phyloP scores from a whole-genome alignment of 371 early-diverging fungal genomes.

The Mortierella sp. region DNA sequence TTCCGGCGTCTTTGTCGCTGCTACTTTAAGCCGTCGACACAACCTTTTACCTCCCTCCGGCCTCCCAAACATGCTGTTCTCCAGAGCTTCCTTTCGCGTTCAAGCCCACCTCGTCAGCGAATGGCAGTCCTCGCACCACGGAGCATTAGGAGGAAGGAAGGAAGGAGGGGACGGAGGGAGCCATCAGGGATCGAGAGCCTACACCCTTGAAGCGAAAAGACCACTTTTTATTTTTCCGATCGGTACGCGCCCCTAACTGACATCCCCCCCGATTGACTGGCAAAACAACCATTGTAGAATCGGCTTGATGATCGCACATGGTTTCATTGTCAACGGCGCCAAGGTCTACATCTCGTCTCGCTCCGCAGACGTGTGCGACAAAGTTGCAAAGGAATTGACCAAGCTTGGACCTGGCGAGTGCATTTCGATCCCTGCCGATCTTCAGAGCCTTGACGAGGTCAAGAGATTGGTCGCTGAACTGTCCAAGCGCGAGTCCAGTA shows the following conservation, averaged over 20 bases:
- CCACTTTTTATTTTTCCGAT: too few relatives aligned
- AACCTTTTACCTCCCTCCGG: too few relatives aligned
- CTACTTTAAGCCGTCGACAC: background rate
- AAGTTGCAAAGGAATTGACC: conserved; percentile 70
- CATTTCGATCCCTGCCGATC: conserved; percentile 80
- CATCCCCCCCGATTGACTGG: too few relatives aligned
- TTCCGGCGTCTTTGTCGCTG: background rate
- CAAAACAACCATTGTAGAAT: conserved; percentile 57
- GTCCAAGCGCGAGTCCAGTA: conserved; percentile 67
- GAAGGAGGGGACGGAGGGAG: too few relatives aligned
- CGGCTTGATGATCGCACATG: conserved; percentile 79
- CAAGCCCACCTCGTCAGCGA: too few relatives aligned
- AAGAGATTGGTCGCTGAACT: conserved; percentile 70
- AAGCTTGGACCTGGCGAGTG: conserved; percentile 77
- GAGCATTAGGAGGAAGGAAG: too few relatives aligned
- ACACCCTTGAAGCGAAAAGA: too few relatives aligned
- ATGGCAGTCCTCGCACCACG: too few relatives aligned
- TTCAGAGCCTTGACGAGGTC: conserved; percentile 72
- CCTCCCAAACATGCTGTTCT: too few relatives aligned
- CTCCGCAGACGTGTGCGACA: conserved; percentile 67
- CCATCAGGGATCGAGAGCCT: too few relatives aligned
- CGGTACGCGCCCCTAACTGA: too few relatives aligned
- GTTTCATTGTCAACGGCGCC: conserved; percentile 80
- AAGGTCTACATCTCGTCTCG: conserved; percentile 82
- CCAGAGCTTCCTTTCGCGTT: too few relatives aligned